A percentile compares a stretch with the other conserved stretches of the same genome.
Conservation (phyloP, 352 stramenopile genomes). For the Pythium rhizo-oryzae region DNA sequence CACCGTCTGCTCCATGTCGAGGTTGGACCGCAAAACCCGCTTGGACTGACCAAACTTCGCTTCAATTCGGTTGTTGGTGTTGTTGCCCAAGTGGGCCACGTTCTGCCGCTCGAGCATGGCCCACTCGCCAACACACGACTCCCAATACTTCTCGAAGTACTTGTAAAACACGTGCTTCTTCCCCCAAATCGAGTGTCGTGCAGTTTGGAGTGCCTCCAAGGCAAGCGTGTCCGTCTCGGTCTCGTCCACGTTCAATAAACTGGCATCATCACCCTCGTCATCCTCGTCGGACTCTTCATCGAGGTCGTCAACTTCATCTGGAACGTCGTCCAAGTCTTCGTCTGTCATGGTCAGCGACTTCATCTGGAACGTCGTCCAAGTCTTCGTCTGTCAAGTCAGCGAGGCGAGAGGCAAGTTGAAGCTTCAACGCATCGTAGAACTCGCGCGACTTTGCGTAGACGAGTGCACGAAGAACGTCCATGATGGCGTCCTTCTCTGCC, state of each 20-base stretch:
- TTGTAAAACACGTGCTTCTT: background rate
- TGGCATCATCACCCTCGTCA: background rate
- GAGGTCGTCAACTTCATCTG: background rate
- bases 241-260: background rate
- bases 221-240: background rate
- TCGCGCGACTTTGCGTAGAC: background rate
- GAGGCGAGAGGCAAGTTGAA: background rate
- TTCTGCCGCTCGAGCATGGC: background rate
- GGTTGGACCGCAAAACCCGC: slow-evolving; percentile 6
- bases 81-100: slow-evolving; percentile 17
- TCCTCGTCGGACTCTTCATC: background rate
- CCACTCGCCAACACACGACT: slow-evolving; percentile 8
- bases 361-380: background rate
- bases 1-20: slow-evolving; percentile 29
- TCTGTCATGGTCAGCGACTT: background rate
- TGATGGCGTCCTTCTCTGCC: background rate
- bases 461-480: background rate
- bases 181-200: background rate
- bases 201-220: background rate
- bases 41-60: slow-evolving; percentile 10
- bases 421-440: background rate
- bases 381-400: background rate
- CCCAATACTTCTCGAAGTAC: slow-evolving; percentile 1
- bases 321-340: background rate
- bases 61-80: slow-evolving; percentile 18